Conservation (phyloP, 306 rosid species). For the cucumber (Cucumis sativus) region DNA sequence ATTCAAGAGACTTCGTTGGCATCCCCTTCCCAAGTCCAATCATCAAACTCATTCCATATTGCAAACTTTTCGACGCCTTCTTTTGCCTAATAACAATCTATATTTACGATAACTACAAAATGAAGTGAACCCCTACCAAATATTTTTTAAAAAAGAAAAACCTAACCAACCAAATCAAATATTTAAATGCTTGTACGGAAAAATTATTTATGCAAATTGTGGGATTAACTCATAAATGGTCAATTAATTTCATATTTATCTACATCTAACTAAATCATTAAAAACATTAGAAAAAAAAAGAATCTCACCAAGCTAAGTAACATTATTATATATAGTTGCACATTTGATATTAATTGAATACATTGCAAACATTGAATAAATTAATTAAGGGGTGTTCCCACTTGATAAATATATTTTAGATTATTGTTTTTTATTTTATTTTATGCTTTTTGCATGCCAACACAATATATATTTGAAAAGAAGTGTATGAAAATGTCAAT, state of each 20-base stretch:
- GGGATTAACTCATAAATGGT: neutral
- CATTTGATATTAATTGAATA: neutral
- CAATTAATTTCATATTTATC: neutral
- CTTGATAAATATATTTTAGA: neutral
- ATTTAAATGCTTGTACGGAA: no score
- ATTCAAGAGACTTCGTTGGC: neutral
- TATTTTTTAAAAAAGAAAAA: neutral
- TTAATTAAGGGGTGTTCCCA: neutral
- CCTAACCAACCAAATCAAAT: neutral
- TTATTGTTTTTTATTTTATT: neutral
- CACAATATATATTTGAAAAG: no score
- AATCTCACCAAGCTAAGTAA: neutral
- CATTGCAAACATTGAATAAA: neutral
- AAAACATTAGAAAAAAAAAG: neutral
- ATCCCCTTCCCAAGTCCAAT: neutral
- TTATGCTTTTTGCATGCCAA: neutral
- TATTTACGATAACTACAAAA: neutral
- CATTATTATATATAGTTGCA: neutral
- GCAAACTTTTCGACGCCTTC: neutral
- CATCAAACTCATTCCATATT: neutral
- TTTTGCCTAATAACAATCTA: neutral
- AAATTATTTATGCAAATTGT: neutral
- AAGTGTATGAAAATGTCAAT: neutral
- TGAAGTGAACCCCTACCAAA: neutral
- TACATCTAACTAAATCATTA: neutral